A percentile compares a stretch with the other conserved stretches of the same genome.
Conservation (phyloP, 2,329 filamentous ascomycete genomes). For the Fusarium devonianum region DNA sequence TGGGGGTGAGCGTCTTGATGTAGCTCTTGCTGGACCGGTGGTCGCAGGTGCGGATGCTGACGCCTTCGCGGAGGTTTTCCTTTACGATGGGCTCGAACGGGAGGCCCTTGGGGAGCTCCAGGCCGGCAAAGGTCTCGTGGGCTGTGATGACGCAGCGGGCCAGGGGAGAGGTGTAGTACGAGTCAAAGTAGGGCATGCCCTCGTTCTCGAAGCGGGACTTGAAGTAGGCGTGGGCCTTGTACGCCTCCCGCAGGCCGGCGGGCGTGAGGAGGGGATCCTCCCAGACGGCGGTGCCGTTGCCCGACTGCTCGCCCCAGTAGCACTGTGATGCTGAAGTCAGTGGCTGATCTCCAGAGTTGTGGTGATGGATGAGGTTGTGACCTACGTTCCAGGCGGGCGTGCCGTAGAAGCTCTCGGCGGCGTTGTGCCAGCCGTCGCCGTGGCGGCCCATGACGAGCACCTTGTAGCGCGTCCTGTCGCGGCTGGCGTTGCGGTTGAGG, state of each 20-base stretch:
- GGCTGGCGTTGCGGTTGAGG: conserved; percentile 57
- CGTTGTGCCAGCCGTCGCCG: conserved; percentile 71
- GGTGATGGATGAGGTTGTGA: conserved; percentile 11
- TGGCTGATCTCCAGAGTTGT: fast-evolving
- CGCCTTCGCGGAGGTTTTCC: conserved; percentile 70
- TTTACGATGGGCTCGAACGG: conserved; percentile 68
- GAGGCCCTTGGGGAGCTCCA: conserved; percentile 57
- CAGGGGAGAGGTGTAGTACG: conserved; percentile 71
- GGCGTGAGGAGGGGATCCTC: conserved; percentile 68
- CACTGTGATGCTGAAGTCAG: conserved; percentile 49
- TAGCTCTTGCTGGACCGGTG: conserved; percentile 62
- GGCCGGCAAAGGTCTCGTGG: conserved; percentile 63
- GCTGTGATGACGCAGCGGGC: conserved; percentile 69
- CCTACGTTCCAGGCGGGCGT: conserved; percentile 73
- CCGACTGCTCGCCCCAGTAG: conserved; percentile 71
- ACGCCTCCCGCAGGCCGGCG: conserved; percentile 63
- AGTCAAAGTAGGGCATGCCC: conserved; percentile 66
- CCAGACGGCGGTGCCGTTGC: conserved; percentile 70
- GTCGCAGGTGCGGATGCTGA: conserved; percentile 74
- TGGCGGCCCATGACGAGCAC: conserved; percentile 74
- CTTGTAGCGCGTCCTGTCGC: conserved; percentile 63
- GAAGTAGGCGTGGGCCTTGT: conserved; percentile 67
- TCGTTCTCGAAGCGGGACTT: conserved; percentile 57
- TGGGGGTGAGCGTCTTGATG: conserved; percentile 61
- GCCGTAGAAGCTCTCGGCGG: conserved; percentile 70